Evolutionary conservation across 164 flowering plant genomes (phyloP), one percentile per base, ranked within the genome.

Genomic region (Tetracentron sinense): DNA sequence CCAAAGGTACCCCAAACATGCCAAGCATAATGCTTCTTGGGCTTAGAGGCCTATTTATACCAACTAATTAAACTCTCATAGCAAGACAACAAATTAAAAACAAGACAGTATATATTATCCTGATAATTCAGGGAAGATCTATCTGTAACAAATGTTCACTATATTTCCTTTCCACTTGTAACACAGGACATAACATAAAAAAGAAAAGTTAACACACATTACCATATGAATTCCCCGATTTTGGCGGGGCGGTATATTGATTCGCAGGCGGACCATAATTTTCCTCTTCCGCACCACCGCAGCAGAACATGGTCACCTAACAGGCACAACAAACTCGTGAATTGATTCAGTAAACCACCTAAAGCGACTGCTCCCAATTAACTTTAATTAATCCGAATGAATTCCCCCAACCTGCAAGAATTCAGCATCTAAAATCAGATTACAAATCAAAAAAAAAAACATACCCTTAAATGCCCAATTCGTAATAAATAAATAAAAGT

Each of bases 261-360:
- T 72, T 83, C 23, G 81, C 69, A 23, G 92, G 82, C 8, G 84
- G 84, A 1, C 81, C 81, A 44, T 53, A 6, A 55, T 52, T 65
- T 62, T 87, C 92, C 74, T 86, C 92, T 70, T 83, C 89, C 47
- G 69, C 61, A 53, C 81, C 92, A 60, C 86, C 84, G 58, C 91
- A 85, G 76, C 91, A 84, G 61, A 77, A 78, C 91, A 86, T 85
- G 35, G 23, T 60, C 69, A 62, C 27, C 21, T 42, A 22, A 50
- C 58, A 47, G 53, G 33, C 44, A 25, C 48, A 35, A 22, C 49
- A 48, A 42, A 25, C 30, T 26, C 15, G 47, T 55, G 62, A 66
- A 16, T 10, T 38, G 8, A 38, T 38, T 16, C 14, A 38, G 14
- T 38, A 38, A 1, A 12, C 44, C 44, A 38, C 14, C 44, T 38